Evolutionary conservation across 1,284 basidiomycete genomes (phyloP).

Genomic region (Sanghuangporus baumii): DNA sequence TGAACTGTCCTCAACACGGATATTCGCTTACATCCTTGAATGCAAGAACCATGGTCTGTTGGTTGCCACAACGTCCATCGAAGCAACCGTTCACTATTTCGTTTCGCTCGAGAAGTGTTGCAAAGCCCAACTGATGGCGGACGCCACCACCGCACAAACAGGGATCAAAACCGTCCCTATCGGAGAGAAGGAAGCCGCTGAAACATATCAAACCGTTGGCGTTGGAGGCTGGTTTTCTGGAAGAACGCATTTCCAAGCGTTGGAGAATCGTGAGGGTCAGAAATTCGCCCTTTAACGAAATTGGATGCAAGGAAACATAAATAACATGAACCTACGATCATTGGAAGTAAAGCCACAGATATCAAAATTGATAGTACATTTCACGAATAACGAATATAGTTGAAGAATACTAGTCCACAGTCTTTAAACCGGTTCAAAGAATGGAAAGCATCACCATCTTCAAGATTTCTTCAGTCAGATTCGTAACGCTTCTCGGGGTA

Average conservation of each 20-base stretch:
- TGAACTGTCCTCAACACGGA: background rate
- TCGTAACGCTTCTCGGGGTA: background rate
- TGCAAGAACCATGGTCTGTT: conserved; percentile 58
- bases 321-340: background rate
- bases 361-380: background rate
- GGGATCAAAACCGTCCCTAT: conserved; percentile 29
- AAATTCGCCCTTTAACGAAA: conserved; percentile 16
- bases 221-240: conserved; percentile 36
- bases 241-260: conserved; percentile 31
- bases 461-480: background rate
- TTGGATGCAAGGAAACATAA: background rate
- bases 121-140: conserved; percentile 45
- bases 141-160: conserved; percentile 37
- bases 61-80: conserved; percentile 38
- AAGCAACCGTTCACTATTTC: conserved; percentile 36
- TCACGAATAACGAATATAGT: background rate
- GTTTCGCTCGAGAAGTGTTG: conserved; percentile 38
- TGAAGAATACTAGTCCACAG: background rate
- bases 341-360: background rate
- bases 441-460: background rate
- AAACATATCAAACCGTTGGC: conserved; percentile 30
- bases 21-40: conserved; percentile 11
- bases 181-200: conserved; percentile 24
- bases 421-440: background rate
- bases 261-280: conserved; percentile 33